Base-by-base conservation (phyloP, 306 rosid species). In the Lagenaria siceraria region DNA sequence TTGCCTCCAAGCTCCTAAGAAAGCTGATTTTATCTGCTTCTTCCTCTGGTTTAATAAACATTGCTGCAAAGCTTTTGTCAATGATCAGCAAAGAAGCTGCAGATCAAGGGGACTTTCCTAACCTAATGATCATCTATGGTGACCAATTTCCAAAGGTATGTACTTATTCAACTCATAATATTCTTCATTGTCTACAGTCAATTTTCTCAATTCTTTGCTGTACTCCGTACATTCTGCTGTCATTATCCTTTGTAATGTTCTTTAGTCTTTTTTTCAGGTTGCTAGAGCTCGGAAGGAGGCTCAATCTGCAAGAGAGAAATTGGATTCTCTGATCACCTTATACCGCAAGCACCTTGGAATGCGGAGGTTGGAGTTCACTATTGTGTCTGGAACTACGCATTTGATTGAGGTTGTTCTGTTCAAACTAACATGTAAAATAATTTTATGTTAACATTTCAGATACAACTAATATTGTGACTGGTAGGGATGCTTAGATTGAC, bases 371-470 rank as follows among this genome's bases (percentile, higher is more conserved):
- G 93, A 92, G 83, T 95, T 92, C 78, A 52, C 76, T 36, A 82
- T 85, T 78, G 92, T 95, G 78, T 92, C 97, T 79, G 99, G 99
- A 80, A 81, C 80, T 64, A 92, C 92, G 24, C 97, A 92, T 90
- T 86, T 92, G 87, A 87, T 95, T 69, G 98, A 95, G 97, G 97
- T 95, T 85, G 59, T 43, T 74, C 71, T 71, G 42, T 78, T 82
- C 46, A 81, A 64, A 60, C 61, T 54, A 77, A 51, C 66, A 25
- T 35, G 74, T 18, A 71, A 76, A 51, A 62, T 64, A 69, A 25
- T 46, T 15, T 51, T 6, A 19, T 25, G 70, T 76, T 52, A 59
- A 42, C 42, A 38, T 60, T 35, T 51, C 29, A 52, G 71, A 40
- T 73, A 74, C 87, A 21, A 60, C 62, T 62, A 51, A 3, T 4